Conservation (phyloP, 352 stramenopile species). For the Thalassiosira exigua region DNA sequence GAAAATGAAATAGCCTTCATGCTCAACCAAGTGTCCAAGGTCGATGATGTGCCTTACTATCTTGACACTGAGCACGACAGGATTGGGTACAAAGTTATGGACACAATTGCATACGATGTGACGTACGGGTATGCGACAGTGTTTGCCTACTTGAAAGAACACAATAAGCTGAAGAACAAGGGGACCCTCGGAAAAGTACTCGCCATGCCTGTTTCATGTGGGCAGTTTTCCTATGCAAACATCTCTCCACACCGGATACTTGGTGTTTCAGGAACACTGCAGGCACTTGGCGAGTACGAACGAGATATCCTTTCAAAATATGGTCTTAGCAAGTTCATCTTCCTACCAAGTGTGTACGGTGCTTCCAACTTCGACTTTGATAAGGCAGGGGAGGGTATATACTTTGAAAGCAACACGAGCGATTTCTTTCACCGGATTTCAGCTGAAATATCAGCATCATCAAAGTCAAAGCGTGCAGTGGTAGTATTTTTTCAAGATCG, state of each 20-base stretch:
- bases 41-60: slow-evolving; percentile 70
- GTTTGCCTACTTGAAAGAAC: slow-evolving; percentile 78
- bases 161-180: slow-evolving; percentile 56
- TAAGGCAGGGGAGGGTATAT: slow-evolving; percentile 64
- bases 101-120: slow-evolving; percentile 67
- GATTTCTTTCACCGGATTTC: slow-evolving; percentile 70
- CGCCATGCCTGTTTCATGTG: slow-evolving; percentile 70
- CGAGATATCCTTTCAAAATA: slow-evolving; percentile 66
- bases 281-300: slow-evolving; percentile 61
- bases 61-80: slow-evolving; percentile 55
- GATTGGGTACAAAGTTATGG: slow-evolving; percentile 81
- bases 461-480: slow-evolving; percentile 63
- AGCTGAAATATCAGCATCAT: slow-evolving; percentile 50
- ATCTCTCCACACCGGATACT: slow-evolving; percentile 70
- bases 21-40: slow-evolving; percentile 59
- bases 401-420: slow-evolving; percentile 54
- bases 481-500: slow-evolving; percentile 78
- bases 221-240: slow-evolving; percentile 79
- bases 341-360: slow-evolving; percentile 74
- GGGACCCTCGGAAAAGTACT: slow-evolving; percentile 44
- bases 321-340: slow-evolving; percentile 65
- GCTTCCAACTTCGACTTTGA: slow-evolving; percentile 74
- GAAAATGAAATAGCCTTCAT: slow-evolving; percentile 75
- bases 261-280: slow-evolving; percentile 76
- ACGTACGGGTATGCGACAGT: slow-evolving; percentile 73